These are phyloP conservation scores for Daldinia decipiens DNA, from an alignment of 495 filamentous ascomycete species.

Conservation along the genomic window DNA sequence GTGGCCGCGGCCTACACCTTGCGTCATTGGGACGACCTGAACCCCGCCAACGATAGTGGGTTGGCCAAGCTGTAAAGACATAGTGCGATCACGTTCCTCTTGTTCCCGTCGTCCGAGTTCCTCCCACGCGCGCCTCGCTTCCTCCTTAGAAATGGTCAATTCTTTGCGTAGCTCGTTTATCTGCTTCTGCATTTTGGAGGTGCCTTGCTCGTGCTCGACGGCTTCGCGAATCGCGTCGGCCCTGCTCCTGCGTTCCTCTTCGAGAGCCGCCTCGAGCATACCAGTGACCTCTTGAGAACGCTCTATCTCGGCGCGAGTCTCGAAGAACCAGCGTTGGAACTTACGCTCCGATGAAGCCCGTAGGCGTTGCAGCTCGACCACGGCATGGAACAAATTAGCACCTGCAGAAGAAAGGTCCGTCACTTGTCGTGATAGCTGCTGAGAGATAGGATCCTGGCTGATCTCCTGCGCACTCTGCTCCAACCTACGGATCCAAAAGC, in stretches of 20 bases:
- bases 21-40: slow-evolving; percentile 95
- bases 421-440: slow-evolving; percentile 91
- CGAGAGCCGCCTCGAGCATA: slow-evolving; percentile 77
- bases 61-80: slow-evolving; percentile 84
- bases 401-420: slow-evolving; percentile 95
- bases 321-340: slow-evolving; percentile 99
- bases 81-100: slow-evolving; percentile 91
- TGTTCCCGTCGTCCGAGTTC: slow-evolving; percentile 94
- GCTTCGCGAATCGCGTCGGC: slow-evolving; percentile 71
- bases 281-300: slow-evolving; percentile 83
- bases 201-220: slow-evolving; percentile 72
- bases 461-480: slow-evolving; percentile 90
- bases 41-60: slow-evolving; percentile 91
- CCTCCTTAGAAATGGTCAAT: slow-evolving; percentile 92
- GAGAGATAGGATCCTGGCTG: slow-evolving; percentile 79
- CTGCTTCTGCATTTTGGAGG: slow-evolving; percentile 74
- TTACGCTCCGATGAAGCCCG: slow-evolving; percentile 95
- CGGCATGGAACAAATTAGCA: slow-evolving; percentile 96
- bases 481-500: slow-evolving; percentile 93
- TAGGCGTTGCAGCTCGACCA: slow-evolving; percentile 95
- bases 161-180: slow-evolving; percentile 89
- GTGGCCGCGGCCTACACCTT: slow-evolving; percentile 73
- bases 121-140: slow-evolving; percentile 96
- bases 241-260: slow-evolving; percentile 74
- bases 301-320: slow-evolving; percentile 89